phyloP scores from a whole-genome alignment of 2,329 filamentous ascomycete genomes.

The Pestalotiopsis sp. region DNA sequence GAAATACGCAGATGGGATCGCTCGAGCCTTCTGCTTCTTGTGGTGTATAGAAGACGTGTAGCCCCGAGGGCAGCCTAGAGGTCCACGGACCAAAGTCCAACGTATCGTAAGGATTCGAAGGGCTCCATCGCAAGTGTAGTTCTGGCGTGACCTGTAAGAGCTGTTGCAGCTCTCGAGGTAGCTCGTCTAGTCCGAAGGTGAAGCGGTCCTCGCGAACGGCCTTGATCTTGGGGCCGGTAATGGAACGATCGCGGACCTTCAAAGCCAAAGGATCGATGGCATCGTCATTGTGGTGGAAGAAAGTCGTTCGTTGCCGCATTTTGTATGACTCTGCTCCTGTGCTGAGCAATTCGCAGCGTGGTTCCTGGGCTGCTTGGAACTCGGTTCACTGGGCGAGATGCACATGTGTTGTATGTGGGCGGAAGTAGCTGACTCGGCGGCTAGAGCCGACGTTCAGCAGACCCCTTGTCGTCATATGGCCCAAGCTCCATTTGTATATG shows the following conservation, averaged over 20 bases:
- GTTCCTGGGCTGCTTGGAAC: not conserved
- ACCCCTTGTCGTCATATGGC: not conserved
- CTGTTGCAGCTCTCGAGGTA: slow-evolving; percentile 67
- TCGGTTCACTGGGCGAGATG: not conserved
- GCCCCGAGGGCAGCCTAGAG: slow-evolving; percentile 75
- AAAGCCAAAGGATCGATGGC: slow-evolving; percentile 67
- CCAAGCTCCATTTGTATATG: not conserved
- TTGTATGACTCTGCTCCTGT: slow-evolving; percentile 17
- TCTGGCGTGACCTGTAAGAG: slow-evolving; percentile 68
- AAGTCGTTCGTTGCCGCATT: slow-evolving; percentile 83
- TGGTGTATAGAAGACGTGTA: slow-evolving; percentile 80
- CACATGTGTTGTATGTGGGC: not conserved
- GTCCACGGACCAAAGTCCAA: slow-evolving; percentile 66
- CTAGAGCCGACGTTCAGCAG: not conserved
- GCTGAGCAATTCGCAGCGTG: not conserved
- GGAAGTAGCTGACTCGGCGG: not conserved
- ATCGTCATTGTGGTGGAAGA: slow-evolving; percentile 67
- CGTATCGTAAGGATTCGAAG: slow-evolving; percentile 54
- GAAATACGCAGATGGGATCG: slow-evolving; percentile 30
- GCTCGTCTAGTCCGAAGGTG: slow-evolving; percentile 73
- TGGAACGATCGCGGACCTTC: slow-evolving; percentile 53
- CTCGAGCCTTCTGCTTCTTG: slow-evolving; percentile 31
- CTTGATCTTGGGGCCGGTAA: slow-evolving; percentile 60
- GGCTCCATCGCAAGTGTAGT: slow-evolving; percentile 81
- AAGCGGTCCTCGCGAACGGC: slow-evolving; percentile 79